Evolutionary conservation across 176 grass and related monocot species (phyloP).

Genomic region (Pontederia paniculata): DNA sequence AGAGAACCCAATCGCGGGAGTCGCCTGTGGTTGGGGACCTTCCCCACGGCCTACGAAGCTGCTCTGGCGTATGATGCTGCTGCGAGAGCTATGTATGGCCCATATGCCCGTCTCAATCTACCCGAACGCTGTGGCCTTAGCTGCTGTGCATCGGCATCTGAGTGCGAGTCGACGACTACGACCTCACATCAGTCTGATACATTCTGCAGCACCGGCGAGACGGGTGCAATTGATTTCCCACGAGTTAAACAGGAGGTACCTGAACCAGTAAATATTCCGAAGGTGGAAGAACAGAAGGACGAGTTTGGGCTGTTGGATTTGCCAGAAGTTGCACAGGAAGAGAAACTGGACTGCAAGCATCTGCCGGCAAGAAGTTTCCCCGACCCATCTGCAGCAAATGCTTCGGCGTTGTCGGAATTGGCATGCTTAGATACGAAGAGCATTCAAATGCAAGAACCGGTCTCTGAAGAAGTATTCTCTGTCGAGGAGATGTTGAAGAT

Average conservation of each 20-base stretch:
- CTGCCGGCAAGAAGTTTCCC: no score
- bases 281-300: no score
- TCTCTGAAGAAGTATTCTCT: conserved; percentile 27
- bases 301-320: no score
- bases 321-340: no score
- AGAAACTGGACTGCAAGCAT: no score
- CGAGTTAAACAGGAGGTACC: no score
- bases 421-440: background rate
- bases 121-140: background rate
- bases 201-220: no score
- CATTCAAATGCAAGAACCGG: no score
- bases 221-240: no score
- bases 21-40: conserved; percentile 89
- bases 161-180: background rate
- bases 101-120: conserved; percentile 49
- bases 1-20: conserved; percentile 52
- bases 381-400: background rate
- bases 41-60: conserved; percentile 42
- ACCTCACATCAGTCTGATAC: background rate
- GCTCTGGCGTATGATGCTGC: conserved; percentile 80
- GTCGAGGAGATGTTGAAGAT: conserved; percentile 38
- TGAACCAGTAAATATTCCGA: no score
- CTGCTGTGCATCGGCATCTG: background rate
- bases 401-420: background rate
- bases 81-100: conserved; percentile 81